Conservation (phyloP, 495 filamentous ascomycete genomes). For the Xylaria telfairii region DNA sequence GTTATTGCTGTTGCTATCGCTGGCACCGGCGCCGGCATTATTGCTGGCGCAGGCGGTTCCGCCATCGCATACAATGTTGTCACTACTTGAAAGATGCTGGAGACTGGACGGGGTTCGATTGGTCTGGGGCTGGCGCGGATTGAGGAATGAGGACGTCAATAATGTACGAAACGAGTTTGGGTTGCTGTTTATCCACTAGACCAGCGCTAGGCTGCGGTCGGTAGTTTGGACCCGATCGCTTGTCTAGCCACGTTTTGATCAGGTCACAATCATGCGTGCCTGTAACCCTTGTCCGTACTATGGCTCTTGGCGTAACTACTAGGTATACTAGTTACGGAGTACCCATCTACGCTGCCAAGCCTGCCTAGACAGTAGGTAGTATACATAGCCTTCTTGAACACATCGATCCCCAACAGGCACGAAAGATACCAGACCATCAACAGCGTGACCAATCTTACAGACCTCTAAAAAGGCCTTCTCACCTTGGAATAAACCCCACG, state of each 20-base stretch:
- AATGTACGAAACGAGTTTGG: background rate
- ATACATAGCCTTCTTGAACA: no score
- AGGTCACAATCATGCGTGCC: background rate
- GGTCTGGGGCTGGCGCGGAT: slow-evolving; percentile 8
- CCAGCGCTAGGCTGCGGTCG: background rate
- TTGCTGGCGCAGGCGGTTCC: background rate
- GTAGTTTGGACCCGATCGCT: slow-evolving; percentile 2
- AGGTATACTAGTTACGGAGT: no score
- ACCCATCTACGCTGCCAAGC: no score
- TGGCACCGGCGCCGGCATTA: background rate
- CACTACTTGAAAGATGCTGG: background rate
- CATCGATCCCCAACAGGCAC: background rate
- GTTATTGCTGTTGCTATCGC: background rate
- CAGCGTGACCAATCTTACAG: background rate
- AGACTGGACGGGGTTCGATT: background rate
- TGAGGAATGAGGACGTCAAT: background rate
- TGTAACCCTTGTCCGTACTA: background rate
- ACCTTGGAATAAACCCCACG: background rate
- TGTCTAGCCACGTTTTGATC: background rate
- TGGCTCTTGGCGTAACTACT: no score
- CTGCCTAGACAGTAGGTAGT: no score
- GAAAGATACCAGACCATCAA: background rate
- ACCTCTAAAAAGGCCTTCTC: background rate
- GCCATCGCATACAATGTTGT: slow-evolving; percentile 10
- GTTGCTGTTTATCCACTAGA: background rate